These are phyloP conservation scores for Lachancea sp. DNA, from an alignment of 805 yeast species.

Conservation along the genomic window DNA sequence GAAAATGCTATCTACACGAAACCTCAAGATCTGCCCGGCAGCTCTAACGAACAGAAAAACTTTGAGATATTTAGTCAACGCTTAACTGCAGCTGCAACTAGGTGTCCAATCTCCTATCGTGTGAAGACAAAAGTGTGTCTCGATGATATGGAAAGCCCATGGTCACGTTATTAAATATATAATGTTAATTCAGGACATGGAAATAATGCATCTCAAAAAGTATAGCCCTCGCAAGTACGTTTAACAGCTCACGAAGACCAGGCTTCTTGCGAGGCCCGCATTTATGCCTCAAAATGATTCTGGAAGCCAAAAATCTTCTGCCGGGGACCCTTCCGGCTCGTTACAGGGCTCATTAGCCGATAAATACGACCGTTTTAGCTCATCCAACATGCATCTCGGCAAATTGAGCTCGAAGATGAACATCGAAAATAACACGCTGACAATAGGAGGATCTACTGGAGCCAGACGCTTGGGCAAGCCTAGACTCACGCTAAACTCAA, in stretches of 20 bases:
- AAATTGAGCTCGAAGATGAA: slow-evolving; percentile 3
- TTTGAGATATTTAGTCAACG: no score
- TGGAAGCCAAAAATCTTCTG: neutral
- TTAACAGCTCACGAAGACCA: neutral
- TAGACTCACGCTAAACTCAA: neutral
- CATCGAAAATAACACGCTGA: slow-evolving; percentile 10
- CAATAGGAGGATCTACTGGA: slow-evolving; percentile 7
- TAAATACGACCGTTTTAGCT: neutral
- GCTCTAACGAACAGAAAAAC: no score
- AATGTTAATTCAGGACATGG: no score
- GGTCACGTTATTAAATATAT: no score
- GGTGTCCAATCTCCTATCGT: no score
- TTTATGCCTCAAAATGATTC: neutral
- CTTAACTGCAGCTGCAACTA: no score
- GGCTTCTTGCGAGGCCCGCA: neutral
- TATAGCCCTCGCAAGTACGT: no score
- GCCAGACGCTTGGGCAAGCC: neutral
- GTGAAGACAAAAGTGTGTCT: no score
- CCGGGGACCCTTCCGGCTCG: neutral
- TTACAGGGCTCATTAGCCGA: neutral
- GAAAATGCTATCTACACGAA: no score
- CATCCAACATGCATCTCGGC: neutral
- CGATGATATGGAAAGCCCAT: no score
- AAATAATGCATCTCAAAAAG: no score
- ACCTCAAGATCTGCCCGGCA: no score